phyloP scores from a whole-genome alignment of 805 yeast genomes.

The Saccharomycopsis olivae region DNA sequence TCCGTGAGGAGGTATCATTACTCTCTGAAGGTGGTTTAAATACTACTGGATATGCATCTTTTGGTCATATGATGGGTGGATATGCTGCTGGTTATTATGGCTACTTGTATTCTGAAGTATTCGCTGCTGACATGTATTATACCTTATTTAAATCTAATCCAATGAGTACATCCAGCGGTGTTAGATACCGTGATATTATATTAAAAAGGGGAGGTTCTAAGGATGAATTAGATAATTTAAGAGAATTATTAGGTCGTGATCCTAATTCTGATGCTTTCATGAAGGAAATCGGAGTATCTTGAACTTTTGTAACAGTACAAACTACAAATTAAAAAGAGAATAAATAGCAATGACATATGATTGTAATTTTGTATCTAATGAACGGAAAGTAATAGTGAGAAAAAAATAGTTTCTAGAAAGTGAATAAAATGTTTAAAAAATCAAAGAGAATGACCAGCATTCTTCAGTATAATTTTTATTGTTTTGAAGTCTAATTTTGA shows the following conservation, averaged over 20 bases:
- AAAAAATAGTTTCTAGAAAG: no score
- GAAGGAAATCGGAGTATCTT: constrained; percentile 49
- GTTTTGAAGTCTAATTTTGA: no score
- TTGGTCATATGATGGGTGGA: constrained; percentile 77
- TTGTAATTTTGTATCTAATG: no score
- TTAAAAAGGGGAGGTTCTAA: constrained; percentile 63
- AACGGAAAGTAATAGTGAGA: no score
- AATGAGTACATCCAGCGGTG: constrained; percentile 49
- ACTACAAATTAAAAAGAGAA: no score
- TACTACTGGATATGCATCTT: constrained; percentile 64
- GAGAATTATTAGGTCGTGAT: constrained; percentile 61
- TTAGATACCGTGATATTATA: constrained; percentile 58
- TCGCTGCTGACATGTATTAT: constrained; percentile 75
- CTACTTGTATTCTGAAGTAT: constrained; percentile 76
- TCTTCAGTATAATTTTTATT: no score
- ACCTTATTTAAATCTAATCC: constrained; percentile 60
- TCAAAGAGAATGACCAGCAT: no score
- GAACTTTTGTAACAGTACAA: no score
- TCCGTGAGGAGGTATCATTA: constrained; percentile 52
- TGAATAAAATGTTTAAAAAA: no score
- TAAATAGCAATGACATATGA: no score
- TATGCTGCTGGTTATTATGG: constrained; percentile 85
- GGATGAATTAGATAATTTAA: constrained; percentile 56
- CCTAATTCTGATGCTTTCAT: constrained; percentile 69
- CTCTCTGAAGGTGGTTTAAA: constrained; percentile 42